Evolutionary conservation across 2,329 filamentous ascomycete genomes (phyloP).

Genomic region (Aspergillus flavus): DNA sequence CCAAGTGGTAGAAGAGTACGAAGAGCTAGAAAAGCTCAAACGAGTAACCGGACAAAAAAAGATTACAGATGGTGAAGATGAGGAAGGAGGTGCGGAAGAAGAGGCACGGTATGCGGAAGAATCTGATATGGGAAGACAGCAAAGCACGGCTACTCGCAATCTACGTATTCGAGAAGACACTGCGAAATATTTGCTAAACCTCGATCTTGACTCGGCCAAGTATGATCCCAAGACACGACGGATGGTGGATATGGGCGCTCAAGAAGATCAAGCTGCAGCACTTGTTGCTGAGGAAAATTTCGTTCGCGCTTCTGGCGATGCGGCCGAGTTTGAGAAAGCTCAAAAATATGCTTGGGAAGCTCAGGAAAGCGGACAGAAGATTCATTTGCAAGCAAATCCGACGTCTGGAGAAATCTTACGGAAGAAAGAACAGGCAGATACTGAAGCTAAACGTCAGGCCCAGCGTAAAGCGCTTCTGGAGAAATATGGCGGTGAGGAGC

Average conservation of each 20-base stretch:
- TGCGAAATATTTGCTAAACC: conserved; percentile 91
- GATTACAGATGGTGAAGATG: conserved; percentile 57
- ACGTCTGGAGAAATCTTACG: conserved; percentile 85
- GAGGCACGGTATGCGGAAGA: conserved; percentile 82
- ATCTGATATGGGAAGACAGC: conserved; percentile 92
- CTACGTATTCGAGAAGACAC: conserved; percentile 93
- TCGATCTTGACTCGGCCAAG: conserved; percentile 93
- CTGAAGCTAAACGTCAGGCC: conserved; percentile 67
- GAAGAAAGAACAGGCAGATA: conserved; percentile 76
- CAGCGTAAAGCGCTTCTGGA: conserved; percentile 72
- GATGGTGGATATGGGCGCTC: conserved; percentile 83
- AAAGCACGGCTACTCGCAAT: conserved; percentile 87
- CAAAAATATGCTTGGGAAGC: conserved; percentile 93
- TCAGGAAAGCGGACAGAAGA: conserved; percentile 77
- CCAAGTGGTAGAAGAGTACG: conserved; percentile 84
- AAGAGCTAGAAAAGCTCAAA: conserved; percentile 78
- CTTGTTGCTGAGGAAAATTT: conserved; percentile 93
- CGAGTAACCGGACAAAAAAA: conserved; percentile 55
- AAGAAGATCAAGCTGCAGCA: conserved; percentile 75
- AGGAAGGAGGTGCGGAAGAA: conserved; percentile 43
- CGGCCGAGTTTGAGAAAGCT: conserved; percentile 86
- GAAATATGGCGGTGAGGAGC: conserved; percentile 76
- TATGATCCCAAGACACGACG: conserved; percentile 96
- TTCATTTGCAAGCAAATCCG: conserved; percentile 94
- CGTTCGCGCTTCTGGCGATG: conserved; percentile 84